Evolutionary conservation across 306 rosid genomes (phyloP).

Genomic region (Acacia crassicarpa): DNA sequence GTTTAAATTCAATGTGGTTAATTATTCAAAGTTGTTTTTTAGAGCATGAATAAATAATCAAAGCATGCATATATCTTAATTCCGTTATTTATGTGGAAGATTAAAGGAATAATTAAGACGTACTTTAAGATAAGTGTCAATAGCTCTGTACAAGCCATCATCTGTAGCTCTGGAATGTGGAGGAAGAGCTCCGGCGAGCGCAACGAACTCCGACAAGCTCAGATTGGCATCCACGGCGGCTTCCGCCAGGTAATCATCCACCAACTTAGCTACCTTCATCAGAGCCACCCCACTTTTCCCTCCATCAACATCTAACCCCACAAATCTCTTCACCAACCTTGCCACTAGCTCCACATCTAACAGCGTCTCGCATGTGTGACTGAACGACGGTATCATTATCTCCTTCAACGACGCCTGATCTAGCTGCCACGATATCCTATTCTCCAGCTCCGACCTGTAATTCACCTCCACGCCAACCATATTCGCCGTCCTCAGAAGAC

Average conservation of each 20-base stretch:
- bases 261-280: conserved; percentile 78
- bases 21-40: neutral
- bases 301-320: conserved; percentile 56
- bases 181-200: conserved; percentile 77
- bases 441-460: conserved; percentile 69
- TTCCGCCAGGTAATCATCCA: conserved; percentile 81
- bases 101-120: neutral
- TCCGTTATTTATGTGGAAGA: neutral
- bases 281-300: conserved; percentile 61
- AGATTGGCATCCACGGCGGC: conserved; percentile 68
- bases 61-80: neutral
- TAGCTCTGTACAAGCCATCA: conserved; percentile 88
- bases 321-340: conserved; percentile 70
- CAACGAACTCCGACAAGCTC: conserved; percentile 52
- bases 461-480: conserved; percentile 72
- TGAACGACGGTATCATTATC: conserved; percentile 86
- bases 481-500: conserved; percentile 78
- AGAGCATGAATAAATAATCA: too few species aligned
- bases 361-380: conserved; percentile 81
- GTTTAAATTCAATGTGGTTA: neutral
- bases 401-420: conserved; percentile 83
- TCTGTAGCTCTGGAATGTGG: conserved; percentile 72
- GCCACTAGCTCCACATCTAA: conserved; percentile 71
- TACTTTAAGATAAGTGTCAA: conserved; percentile 94
- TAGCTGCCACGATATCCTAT: conserved; percentile 72